Conservation (phyloP, 805 yeast genomes). For the Peterozyma xylosa region DNA sequence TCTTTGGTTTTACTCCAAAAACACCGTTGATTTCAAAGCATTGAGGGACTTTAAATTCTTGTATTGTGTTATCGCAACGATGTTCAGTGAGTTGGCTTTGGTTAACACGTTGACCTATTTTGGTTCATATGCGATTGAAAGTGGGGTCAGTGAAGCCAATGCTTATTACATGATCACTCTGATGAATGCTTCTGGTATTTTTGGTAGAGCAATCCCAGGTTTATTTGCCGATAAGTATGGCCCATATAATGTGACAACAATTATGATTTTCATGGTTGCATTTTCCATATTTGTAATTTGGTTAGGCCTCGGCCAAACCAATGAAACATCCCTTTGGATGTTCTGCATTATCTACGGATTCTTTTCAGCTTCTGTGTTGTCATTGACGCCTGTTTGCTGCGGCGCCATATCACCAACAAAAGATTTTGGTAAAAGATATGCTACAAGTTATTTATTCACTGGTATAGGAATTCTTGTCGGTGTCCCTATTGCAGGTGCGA, state of each 20-base stretch:
- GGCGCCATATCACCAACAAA: slow-evolving; percentile 48
- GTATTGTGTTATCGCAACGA: slow-evolving; percentile 28
- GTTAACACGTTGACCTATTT: slow-evolving; percentile 33
- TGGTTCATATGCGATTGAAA: slow-evolving; percentile 34
- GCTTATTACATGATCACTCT: slow-evolving; percentile 36
- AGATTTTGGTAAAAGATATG: slow-evolving; percentile 63
- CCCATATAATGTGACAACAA: slow-evolving; percentile 30
- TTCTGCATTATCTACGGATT: slow-evolving; percentile 49
- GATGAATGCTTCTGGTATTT: slow-evolving; percentile 33
- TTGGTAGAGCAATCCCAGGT: slow-evolving; percentile 40
- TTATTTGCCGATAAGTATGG: slow-evolving; percentile 37
- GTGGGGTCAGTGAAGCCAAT: slow-evolving; percentile 29
- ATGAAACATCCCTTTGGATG: slow-evolving; percentile 32
- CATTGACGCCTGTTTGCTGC: slow-evolving; percentile 58
- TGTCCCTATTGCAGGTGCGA: slow-evolving; percentile 41
- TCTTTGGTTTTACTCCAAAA: slow-evolving; percentile 13
- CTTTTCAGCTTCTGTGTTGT: slow-evolving; percentile 49
- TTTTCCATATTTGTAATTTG: slow-evolving; percentile 39
- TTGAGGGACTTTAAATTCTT: slow-evolving; percentile 29
- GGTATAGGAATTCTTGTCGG: slow-evolving; percentile 41
- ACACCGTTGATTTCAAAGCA: slow-evolving; percentile 20
- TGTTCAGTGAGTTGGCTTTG: slow-evolving; percentile 31
- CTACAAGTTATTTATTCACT: slow-evolving; percentile 55
- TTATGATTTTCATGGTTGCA: slow-evolving; percentile 25
- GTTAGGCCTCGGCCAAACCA: slow-evolving; percentile 43